A percentile compares a stretch with the other conserved stretches of the same genome.
These are phyloP conservation scores for Cubamyces lactineus DNA, from an alignment of 768 basidiomycete genomes.

Conservation along the genomic window DNA sequence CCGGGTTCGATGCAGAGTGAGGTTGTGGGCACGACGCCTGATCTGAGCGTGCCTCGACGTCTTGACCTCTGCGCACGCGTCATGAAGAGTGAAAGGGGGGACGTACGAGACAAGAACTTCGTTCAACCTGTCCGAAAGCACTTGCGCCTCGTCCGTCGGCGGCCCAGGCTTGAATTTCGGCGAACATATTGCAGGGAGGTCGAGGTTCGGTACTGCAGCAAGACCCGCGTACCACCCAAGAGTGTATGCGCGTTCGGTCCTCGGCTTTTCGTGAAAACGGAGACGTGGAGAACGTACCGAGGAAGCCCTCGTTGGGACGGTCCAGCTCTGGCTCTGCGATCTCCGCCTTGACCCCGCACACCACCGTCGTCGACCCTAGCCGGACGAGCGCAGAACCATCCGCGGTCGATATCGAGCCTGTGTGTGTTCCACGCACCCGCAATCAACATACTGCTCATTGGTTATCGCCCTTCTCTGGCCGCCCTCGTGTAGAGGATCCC, in stretches of 20 bases:
- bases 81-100: background rate
- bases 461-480: too few relatives aligned
- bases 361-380: constrained; percentile 90
- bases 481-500: too few relatives aligned
- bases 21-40: constrained; percentile 62
- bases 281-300: constrained; percentile 54
- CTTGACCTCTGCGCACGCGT: background rate
- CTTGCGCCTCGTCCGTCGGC: constrained; percentile 92
- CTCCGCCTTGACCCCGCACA: constrained; percentile 96
- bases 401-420: constrained; percentile 93
- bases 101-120: constrained; percentile 76
- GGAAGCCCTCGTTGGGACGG: constrained; percentile 71
- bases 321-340: constrained; percentile 89
- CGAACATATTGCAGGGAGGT: constrained; percentile 91
- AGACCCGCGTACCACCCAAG: too few relatives aligned
- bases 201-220: constrained; percentile 84
- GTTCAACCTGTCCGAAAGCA: constrained; percentile 81
- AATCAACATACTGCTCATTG: background rate
- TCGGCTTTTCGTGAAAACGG: too few relatives aligned
- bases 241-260: too few relatives aligned
- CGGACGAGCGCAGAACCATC: constrained; percentile 91
- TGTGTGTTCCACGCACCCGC: background rate
- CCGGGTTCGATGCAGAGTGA: constrained; percentile 80
- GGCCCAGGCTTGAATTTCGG: constrained; percentile 95
- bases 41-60: constrained; percentile 45